Base-by-base conservation (phyloP, 1,284 basidiomycete genomes). In the Papiliotrema nemorosa region DNA sequence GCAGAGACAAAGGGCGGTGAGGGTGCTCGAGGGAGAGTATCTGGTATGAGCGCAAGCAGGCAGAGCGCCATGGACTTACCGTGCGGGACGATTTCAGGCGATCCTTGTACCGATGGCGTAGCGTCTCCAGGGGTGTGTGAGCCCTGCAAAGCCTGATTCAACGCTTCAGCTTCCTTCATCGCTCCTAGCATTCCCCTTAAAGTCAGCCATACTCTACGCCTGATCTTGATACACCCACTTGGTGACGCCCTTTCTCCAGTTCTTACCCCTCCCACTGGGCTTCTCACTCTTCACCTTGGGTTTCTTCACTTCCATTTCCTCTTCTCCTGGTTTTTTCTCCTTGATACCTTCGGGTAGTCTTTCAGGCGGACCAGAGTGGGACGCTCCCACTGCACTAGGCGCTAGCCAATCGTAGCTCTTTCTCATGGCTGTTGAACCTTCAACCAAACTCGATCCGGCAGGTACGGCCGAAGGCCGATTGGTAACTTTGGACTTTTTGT, bases 391-490 rank as follows among this genome's bases (percentile, higher is more conserved):
- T 1, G 55, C 48, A n/a, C 55, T 58, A 12, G 68, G 69, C 36
- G 58, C 53, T 1, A 73, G 48, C 70, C 70, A 73, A 49, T 71
- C 61, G 47, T 73, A 73, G n/a, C 55, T 54, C 52, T 73, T 71
- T 37, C 59, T 46, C 46, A 59, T 60, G 34, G 40, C 47, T 0
- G 59, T 55, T 1, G 55, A 55, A 20, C 56, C 37, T 3, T 40
- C 39, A 13, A 29, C 21, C 13, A n/a, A 29, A 13, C n/a, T 13
- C 27, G 31, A 22, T 9, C 35, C 43, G 10, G 50, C 16, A 12
- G 43, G 27, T 3, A 38, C 31, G 25, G 27, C 26, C 5, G 42
- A 2, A 12, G 14, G 14, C 40, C 21, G 13, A 25, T 38, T 25
- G 29, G 25, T 5, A 3, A 10, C 33, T 21, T 47, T 45, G 3